Percentiles rank a stretch among this genome's conserved stretches.
Evolutionary conservation across 306 rosid genomes (phyloP).

Genomic region (Citrullus colocynthis): DNA sequence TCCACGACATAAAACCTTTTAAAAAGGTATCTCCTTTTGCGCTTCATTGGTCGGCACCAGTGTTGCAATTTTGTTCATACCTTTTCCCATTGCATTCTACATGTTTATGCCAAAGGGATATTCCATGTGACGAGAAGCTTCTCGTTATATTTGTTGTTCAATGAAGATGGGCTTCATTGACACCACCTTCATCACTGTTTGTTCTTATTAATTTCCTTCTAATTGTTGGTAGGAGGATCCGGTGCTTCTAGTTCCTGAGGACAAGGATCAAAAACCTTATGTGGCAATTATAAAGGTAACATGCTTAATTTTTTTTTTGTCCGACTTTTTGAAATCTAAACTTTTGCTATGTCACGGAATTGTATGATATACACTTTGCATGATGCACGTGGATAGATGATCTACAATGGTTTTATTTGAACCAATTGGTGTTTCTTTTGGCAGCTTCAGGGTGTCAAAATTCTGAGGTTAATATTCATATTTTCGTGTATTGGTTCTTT

Average conservation of each 20-base stretch:
- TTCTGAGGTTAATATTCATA: neutral
- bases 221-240: slow-evolving; percentile 69
- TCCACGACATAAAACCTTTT: neutral
- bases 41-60: neutral
- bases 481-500: neutral
- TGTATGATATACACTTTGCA: neutral
- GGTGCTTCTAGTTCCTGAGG: slow-evolving; percentile 73
- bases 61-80: neutral
- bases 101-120: neutral
- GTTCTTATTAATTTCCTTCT: neutral
- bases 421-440: neutral
- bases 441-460: slow-evolving; percentile 2
- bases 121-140: neutral
- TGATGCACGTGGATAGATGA: neutral
- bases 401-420: neutral
- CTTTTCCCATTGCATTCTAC: neutral
- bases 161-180: neutral
- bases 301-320: neutral
- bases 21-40: neutral
- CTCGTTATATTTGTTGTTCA: neutral
- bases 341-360: neutral
- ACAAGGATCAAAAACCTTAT: slow-evolving; percentile 58
- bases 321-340: no score
- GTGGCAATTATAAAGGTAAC: slow-evolving; percentile 87
- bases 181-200: neutral